A percentile compares a stretch with the other conserved stretches of the same genome.
Evolutionary conservation across 345 rosid genomes (phyloP).

Genomic region (Boechera divaricarpa): DNA sequence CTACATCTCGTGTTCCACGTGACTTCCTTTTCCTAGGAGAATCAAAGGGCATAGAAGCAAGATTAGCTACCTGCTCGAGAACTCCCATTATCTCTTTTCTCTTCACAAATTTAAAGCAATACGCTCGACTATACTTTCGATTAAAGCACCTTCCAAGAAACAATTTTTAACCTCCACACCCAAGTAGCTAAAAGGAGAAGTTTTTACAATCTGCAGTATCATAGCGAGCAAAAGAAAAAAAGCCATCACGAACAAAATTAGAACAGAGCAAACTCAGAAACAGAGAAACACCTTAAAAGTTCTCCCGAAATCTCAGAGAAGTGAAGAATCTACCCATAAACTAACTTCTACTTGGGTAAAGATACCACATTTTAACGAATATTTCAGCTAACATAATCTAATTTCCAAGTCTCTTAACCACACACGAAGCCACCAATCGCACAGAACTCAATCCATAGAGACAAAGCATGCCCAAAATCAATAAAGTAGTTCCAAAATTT

Average conservation of each 20-base stretch:
- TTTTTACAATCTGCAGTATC: conserved; percentile 37
- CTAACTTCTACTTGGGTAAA: background rate
- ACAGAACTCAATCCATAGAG: background rate
- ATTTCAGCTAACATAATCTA: background rate
- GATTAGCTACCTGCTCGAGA: conserved; percentile 32
- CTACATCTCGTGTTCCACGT: conserved; percentile 43
- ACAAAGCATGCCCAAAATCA: background rate
- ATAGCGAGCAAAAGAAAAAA: background rate
- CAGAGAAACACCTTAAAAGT: background rate
- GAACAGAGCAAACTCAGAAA: conserved; percentile 15
- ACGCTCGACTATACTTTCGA: background rate
- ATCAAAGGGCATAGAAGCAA: conserved; percentile 31
- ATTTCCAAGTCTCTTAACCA: background rate
- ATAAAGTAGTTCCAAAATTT: background rate
- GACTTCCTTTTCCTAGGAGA: conserved; percentile 63
- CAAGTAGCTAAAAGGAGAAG: conserved; percentile 26
- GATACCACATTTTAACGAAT: background rate
- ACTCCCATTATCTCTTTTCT: conserved; percentile 37
- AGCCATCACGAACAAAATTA: conserved; percentile 4
- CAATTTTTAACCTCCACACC: conserved; percentile 19
- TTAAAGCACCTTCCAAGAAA: conserved; percentile 18
- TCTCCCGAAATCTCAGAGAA: background rate
- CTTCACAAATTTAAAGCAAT: background rate
- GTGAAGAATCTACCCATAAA: background rate
- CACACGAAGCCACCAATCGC: background rate